Conservation (phyloP, 148 eudicot genomes). For the Beta vulgaris region DNA sequence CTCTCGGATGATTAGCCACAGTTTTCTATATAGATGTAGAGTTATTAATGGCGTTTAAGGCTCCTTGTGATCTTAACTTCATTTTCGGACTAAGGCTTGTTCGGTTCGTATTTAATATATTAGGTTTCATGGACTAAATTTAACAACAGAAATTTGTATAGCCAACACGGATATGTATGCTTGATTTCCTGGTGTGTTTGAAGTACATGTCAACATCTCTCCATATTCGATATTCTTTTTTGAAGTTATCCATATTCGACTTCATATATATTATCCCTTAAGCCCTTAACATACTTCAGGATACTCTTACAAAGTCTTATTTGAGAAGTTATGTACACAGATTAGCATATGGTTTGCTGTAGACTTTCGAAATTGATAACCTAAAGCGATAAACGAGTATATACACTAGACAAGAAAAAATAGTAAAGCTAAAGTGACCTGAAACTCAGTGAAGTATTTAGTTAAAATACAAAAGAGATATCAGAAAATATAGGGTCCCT, state of each 20-base stretch:
- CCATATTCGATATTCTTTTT: background rate
- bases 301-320: background rate
- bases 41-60: too few relatives aligned
- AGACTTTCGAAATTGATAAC: too few relatives aligned
- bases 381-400: background rate
- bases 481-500: conserved; percentile 8
- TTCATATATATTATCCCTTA: too few relatives aligned
- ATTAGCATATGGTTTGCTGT: background rate
- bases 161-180: background rate
- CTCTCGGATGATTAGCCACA: background rate
- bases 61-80: too few relatives aligned
- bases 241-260: too few relatives aligned
- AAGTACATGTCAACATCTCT: background rate
- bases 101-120: too few relatives aligned
- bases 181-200: background rate
- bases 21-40: background rate
- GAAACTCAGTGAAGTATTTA: background rate
- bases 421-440: background rate
- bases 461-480: background rate
- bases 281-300: background rate
- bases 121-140: background rate
- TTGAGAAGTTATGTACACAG: background rate
- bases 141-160: background rate
- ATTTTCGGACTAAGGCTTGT: too few relatives aligned
- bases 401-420: background rate